These are phyloP conservation scores for Aspergillus affinis DNA, from an alignment of 495 filamentous ascomycete genomes.

Conservation along the genomic window DNA sequence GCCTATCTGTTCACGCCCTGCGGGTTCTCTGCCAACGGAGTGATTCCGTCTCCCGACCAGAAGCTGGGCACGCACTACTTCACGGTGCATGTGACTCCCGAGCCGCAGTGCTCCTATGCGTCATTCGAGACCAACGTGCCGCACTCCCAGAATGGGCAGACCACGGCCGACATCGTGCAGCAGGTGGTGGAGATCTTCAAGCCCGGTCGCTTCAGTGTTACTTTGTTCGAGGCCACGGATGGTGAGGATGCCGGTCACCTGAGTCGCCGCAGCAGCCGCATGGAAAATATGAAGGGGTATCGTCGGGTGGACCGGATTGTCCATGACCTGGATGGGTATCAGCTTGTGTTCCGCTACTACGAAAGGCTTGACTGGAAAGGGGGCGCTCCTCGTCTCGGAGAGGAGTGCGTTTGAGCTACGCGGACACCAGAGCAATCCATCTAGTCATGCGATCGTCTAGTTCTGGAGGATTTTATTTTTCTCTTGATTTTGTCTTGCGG, in stretches of 20 bases:
- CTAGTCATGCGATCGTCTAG: not conserved
- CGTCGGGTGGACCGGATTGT: slow-evolving; percentile 90
- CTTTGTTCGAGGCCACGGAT: slow-evolving; percentile 83
- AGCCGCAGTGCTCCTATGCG: slow-evolving; percentile 97
- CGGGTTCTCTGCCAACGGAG: slow-evolving; percentile 96
- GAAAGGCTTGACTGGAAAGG: slow-evolving; percentile 91
- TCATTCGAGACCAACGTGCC: slow-evolving; percentile 99
- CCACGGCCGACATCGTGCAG: slow-evolving; percentile 85
- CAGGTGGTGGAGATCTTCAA: slow-evolving; percentile 95
- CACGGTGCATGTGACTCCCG: slow-evolving; percentile 97
- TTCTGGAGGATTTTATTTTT: slow-evolving; percentile 7
- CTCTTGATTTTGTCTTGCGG: slow-evolving; percentile 6
- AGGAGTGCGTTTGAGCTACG: slow-evolving; percentile 42
- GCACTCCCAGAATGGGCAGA: slow-evolving; percentile 80
- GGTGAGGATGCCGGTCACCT: slow-evolving; percentile 39
- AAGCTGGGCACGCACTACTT: slow-evolving; percentile 82
- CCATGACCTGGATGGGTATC: slow-evolving; percentile 96
- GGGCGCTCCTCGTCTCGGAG: slow-evolving; percentile 71
- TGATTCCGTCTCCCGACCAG: slow-evolving; percentile 77
- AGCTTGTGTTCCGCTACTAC: slow-evolving; percentile 95
- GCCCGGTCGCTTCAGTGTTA: slow-evolving; percentile 94
- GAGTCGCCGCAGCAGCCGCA: slow-evolving; percentile 57
- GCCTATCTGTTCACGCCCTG: slow-evolving; percentile 97
- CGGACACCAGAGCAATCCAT: not conserved
- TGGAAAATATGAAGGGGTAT: slow-evolving; percentile 87